Evolutionary conservation across 2,329 filamentous ascomycete genomes (phyloP), one percentile per base, ranked within the genome.

Genomic region (Ophiosphaerella narmari): DNA sequence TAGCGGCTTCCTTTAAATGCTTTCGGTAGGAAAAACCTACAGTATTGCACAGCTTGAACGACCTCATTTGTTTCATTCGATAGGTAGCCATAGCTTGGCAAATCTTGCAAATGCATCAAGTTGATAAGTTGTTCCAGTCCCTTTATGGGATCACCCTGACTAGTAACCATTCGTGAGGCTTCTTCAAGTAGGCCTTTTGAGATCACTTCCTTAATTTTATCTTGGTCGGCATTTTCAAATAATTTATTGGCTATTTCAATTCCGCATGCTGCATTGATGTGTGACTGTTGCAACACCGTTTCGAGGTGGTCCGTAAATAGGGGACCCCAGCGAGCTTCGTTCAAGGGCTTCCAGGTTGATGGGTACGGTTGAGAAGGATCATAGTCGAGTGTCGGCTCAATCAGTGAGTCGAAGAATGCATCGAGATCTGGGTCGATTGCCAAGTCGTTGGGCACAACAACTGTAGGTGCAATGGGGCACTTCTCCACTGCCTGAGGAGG

Each of bases 41-140:
- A 70, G 41, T 70, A 71, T 5, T 68, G 51, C 9, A 70, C 63
- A 1, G 68, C 62, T 41, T 70, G 66, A 1, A 71, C 62, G 4
- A 70, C 56, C 8, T 68, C 67, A 6, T 45, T 60, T 1, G 65
- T 66, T 7, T 69, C 65, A 34, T 54, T 60, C 1, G 40, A 44
- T n/a, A 69, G 39, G 41, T 59, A 45, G 5, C 54, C 38, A 33
- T 67, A 69, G 4, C 26, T 41, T 2, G 66, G 66, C 5, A 69
- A 18, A 13, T 67, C 52, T 6, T 66, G 46, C 26, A 39, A 16
- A 7, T 55, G 45, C 54, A 69, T 57, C 5, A 54, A 31, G 23
- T 42, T 35, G 7, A 68, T 29, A 5, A 67, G 14, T 7, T 52
- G 38, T 23, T 59, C 50, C 16, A 67, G 26, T 2, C 46, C 52